phyloP scores from a whole-genome alignment of 2,329 filamentous ascomycete species.

The Didymella pomorum region DNA sequence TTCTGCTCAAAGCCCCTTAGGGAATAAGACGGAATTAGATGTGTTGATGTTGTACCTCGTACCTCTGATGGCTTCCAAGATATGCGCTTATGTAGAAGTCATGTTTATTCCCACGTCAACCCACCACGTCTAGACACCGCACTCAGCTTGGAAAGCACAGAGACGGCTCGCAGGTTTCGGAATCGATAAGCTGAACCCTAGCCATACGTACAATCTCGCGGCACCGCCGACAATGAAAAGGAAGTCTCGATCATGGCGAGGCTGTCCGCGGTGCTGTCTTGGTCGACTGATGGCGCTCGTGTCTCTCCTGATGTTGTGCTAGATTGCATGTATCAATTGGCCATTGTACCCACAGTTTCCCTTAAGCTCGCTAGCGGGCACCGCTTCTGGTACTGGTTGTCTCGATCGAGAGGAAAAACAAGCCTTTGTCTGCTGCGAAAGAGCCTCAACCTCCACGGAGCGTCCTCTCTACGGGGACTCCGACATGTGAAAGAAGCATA shows the following conservation, averaged over 20 bases:
- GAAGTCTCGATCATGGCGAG: not conserved
- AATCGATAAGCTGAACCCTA: constrained; percentile 10
- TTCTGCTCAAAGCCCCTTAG: not conserved
- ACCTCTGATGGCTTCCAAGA: constrained; percentile 1
- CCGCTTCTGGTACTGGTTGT: not conserved
- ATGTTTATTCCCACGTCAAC: not conserved
- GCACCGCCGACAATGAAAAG: constrained; percentile 10
- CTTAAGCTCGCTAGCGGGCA: not conserved
- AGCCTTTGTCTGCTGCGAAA: constrained; percentile 8
- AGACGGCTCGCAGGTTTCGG: not conserved
- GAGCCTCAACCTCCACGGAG: constrained; percentile 10
- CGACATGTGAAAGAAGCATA: constrained; percentile 5
- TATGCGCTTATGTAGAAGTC: constrained; percentile 14
- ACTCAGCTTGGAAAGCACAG: constrained; percentile 1
- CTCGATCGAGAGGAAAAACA: constrained; percentile 6
- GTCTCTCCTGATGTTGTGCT: constrained; percentile 5
- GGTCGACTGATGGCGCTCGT: constrained; percentile 3
- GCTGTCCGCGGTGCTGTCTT: not conserved
- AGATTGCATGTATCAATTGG: not conserved
- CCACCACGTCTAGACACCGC: constrained; percentile 5
- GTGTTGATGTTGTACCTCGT: constrained; percentile 7
- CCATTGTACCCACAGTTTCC: not conserved
- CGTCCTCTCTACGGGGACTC: constrained; percentile 12
- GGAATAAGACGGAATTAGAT: not conserved
- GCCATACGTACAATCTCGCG: constrained; percentile 8